phyloP scores from a whole-genome alignment of 306 rosid species.

The Cercis canadensis region DNA sequence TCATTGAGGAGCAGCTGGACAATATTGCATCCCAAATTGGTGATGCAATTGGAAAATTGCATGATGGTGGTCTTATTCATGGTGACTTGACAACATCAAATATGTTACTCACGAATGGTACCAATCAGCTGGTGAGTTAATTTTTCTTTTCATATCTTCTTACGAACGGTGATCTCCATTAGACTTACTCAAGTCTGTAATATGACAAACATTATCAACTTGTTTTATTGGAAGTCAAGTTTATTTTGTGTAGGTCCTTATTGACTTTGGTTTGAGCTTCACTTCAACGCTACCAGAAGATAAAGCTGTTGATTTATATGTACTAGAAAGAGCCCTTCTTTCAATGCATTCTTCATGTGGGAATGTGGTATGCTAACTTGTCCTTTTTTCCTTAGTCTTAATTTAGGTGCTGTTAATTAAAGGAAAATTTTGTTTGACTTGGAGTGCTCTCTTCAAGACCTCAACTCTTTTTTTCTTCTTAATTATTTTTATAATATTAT shows the following conservation, averaged over 20 bases:
- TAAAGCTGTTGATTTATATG: constrained; percentile 93
- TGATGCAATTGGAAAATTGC: constrained; percentile 75
- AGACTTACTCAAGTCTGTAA: not conserved
- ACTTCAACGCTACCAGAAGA: constrained; percentile 91
- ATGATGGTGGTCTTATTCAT: constrained; percentile 64
- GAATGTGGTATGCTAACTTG: constrained; percentile 64
- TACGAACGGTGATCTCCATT: not conserved
- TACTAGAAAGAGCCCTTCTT: constrained; percentile 80
- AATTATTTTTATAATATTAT: too few relatives aligned
- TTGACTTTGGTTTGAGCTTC: constrained; percentile 91
- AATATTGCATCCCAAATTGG: constrained; percentile 80
- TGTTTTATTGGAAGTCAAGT: not conserved
- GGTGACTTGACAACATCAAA: constrained; percentile 89
- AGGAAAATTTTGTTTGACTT: not conserved
- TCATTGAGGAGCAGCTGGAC: constrained; percentile 49
- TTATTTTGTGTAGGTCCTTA: constrained; percentile 56
- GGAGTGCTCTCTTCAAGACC: too few relatives aligned
- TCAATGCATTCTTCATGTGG: constrained; percentile 69
- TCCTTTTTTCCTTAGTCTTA: constrained; percentile 1
- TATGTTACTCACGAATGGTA: constrained; percentile 66
- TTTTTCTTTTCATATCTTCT: constrained; percentile 3
- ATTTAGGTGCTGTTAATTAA: not conserved
- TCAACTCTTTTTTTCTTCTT: too few relatives aligned
- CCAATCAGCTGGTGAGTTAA: constrained; percentile 72
- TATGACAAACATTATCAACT: constrained; percentile 28